Percentiles rank a stretch among this genome's conserved stretches.
Conservation (phyloP, 345 rosid genomes). For the Camelina neglecta region DNA sequence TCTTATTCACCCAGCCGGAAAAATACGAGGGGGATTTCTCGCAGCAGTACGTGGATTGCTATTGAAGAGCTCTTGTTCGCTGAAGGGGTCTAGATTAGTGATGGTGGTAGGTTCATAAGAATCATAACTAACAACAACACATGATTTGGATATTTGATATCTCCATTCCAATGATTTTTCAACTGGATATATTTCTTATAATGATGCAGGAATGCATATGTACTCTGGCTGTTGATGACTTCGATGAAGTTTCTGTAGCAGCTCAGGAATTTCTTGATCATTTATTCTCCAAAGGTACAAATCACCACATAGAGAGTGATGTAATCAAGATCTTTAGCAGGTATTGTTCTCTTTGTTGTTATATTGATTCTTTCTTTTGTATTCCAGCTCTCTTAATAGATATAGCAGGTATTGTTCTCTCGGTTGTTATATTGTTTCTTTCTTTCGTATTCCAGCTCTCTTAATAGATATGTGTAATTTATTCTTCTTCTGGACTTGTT, state of each 20-base stretch:
- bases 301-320: conserved; percentile 55
- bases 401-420: conserved; percentile 59
- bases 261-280: conserved; percentile 68
- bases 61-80: conserved; percentile 61
- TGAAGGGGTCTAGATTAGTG: conserved; percentile 71
- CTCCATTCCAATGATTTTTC: not conserved
- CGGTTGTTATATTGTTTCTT: conserved; percentile 11
- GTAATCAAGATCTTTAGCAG: conserved; percentile 68
- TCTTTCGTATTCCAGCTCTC: conserved; percentile 16
- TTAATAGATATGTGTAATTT: not conserved
- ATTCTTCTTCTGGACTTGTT: conserved; percentile 17
- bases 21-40: conserved; percentile 70
- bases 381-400: conserved; percentile 5
- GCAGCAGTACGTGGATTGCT: conserved; percentile 74
- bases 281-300: conserved; percentile 53
- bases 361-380: conserved; percentile 13
- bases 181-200: conserved; percentile 17
- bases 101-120: conserved; percentile 63
- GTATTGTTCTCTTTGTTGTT: conserved; percentile 47
- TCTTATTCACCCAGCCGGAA: conserved; percentile 73
- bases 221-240: conserved; percentile 80
- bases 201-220: conserved; percentile 83
- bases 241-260: conserved; percentile 64
- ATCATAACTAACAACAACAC: conserved; percentile 2
- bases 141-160: not conserved